Base-by-base conservation (phyloP, 208 protist species). In the Wallacemonas sp. region DNA sequence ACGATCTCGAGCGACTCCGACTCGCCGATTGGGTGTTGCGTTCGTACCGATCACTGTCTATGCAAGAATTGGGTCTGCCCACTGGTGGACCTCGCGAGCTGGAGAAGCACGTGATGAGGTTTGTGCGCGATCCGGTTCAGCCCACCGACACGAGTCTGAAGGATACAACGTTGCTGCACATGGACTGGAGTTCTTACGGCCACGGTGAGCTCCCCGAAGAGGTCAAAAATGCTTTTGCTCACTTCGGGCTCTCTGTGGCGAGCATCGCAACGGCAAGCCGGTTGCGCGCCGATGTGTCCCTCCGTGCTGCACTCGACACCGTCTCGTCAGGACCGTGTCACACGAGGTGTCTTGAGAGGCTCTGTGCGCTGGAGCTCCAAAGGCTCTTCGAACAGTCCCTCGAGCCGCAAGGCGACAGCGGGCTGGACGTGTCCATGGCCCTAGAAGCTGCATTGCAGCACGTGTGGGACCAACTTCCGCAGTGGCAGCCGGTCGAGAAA, bases 61-160 rank as follows among this genome's bases (percentile, higher is more conserved):
- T 94, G 78, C 66, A 62, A 9, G 70, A 90, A 26, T 72, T 94
- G 47, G 60, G 71, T 17, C 74, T 91, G 28, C 84, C 85, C 14
- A 84, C 49, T 27, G 75, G 68, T 22, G 88, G 75, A 0, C 83
- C 84, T 12, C 41, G 61, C 1, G 71, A 83, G 26, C 72, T 88
- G 0, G 82, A 90, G 71, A 56, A 69, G 12, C 59, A 78, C 53
- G 88, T 94, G 15, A 47, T 89, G 24, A 28, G 74, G 17, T 90
- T 85, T 55, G 88, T 94, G 63, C 82, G 83, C 33, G 85, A 88
- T 28, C 83, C 78, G 12, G 51, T 31, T 12, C 44, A 63, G 9
- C 62, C 73, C 34, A 58, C 44, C 17, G 19, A 65, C 8, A 47
- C 22, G 8, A 30, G 42, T 15, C 21, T 60, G 4, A 39, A 44